A percentile compares a stretch with the other conserved stretches of the same genome.
Conservation (phyloP, 2,329 filamentous ascomycete species). For the Aureobasidium sp. region DNA sequence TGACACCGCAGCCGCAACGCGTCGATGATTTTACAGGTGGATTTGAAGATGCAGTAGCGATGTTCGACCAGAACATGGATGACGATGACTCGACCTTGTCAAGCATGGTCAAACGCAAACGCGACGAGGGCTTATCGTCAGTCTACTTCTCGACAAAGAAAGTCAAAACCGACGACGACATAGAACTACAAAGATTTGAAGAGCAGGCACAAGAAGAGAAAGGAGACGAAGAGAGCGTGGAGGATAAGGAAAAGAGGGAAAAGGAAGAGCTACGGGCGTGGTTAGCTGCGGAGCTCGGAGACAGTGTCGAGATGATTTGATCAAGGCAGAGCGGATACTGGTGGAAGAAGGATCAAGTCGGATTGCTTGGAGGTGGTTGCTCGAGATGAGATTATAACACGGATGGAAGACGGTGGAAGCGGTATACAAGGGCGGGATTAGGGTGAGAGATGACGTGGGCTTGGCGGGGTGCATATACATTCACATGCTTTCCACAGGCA, state of each 20-base stretch:
- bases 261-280: constrained; percentile 27
- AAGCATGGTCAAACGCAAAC: background rate
- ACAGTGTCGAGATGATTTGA: constrained; percentile 27
- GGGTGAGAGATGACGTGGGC: constrained; percentile 3
- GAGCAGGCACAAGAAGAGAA: background rate
- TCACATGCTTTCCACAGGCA: background rate
- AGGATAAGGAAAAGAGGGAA: constrained; percentile 1
- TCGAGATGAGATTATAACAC: background rate
- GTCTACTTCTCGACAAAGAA: constrained; percentile 1
- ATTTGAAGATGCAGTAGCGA: background rate
- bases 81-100: background rate
- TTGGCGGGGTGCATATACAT: constrained; percentile 1
- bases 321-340: background rate
- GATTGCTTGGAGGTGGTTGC: background rate
- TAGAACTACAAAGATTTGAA: background rate
- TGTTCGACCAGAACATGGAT: background rate
- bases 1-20: background rate
- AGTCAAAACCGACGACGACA: background rate
- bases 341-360: background rate
- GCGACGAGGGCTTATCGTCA: background rate
- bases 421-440: background rate
- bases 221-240: constrained; percentile 4
- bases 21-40: background rate
- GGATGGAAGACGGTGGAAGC: constrained; percentile 3
- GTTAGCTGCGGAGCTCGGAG: constrained; percentile 32